phyloP scores from a whole-genome alignment of 306 rosid genomes.

The Macrotyloma uniflorum region DNA sequence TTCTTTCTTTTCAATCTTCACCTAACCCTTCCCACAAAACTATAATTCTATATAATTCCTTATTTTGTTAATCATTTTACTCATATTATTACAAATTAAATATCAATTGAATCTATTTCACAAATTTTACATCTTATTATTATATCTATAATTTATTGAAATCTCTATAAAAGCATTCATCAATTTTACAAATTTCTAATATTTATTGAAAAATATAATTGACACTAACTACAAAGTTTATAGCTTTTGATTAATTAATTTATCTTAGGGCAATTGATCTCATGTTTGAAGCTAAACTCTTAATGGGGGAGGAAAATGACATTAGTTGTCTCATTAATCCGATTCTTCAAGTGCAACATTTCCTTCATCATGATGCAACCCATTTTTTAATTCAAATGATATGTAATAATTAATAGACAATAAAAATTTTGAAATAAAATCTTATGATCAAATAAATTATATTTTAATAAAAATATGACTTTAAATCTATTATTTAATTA shows the following conservation, averaged over 20 bases:
- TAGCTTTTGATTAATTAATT: conserved; percentile 39
- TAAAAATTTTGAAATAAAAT: not conserved
- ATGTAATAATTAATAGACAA: not conserved
- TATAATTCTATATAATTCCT: no score
- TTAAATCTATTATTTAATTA: not conserved
- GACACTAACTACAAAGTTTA: no score
- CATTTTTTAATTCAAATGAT: not conserved
- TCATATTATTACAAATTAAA: no score
- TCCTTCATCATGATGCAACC: conserved; percentile 42
- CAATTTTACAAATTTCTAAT: no score
- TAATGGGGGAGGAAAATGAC: conserved; percentile 38
- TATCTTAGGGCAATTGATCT: conserved; percentile 26
- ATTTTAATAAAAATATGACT: not conserved
- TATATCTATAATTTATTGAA: no score
- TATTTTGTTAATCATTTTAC: no score
- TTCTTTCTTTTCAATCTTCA: conserved; percentile 18
- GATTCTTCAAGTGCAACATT: conserved; percentile 9
- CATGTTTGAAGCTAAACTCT: conserved; percentile 40
- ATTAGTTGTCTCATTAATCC: not conserved
- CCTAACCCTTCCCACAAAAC: conserved; percentile 45
- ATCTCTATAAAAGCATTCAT: no score
- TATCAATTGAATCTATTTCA: no score
- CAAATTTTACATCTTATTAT: no score
- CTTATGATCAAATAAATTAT: not conserved
- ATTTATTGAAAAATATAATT: no score